These are phyloP conservation scores for Hymenoscyphus linearis DNA, from an alignment of 2,329 filamentous ascomycete species.

Conservation along the genomic window DNA sequence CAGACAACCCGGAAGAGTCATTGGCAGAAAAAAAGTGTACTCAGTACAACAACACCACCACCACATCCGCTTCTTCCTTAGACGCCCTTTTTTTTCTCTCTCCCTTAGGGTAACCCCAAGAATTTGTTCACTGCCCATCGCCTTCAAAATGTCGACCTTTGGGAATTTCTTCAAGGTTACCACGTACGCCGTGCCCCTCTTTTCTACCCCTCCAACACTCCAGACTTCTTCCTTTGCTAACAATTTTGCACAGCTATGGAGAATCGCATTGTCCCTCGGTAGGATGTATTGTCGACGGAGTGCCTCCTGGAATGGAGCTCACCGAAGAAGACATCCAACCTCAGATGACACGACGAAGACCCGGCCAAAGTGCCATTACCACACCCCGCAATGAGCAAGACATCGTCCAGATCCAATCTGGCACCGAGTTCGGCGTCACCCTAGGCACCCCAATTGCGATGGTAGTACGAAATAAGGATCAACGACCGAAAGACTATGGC, in stretches of 20 bases:
- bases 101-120: neutral
- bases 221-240: constrained; percentile 9
- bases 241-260: constrained; percentile 47
- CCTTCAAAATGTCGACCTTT: constrained; percentile 71
- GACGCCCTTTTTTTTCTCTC: neutral
- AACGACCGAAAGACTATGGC: constrained; percentile 87
- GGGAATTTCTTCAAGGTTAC: constrained; percentile 77
- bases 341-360: constrained; percentile 84
- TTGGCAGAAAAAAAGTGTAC: neutral
- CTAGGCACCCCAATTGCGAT: constrained; percentile 87
- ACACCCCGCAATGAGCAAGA: constrained; percentile 94
- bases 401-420: constrained; percentile 84
- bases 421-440: constrained; percentile 83
- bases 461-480: constrained; percentile 86
- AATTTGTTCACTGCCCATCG: neutral
- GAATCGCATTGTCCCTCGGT: constrained; percentile 90
- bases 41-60: too few species aligned
- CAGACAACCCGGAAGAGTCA: neutral
- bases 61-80: neutral
- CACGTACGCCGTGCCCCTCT: constrained; percentile 42
- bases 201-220: neutral
- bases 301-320: constrained; percentile 80
- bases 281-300: constrained; percentile 91
- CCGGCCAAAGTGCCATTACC: constrained; percentile 83
- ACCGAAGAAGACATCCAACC: constrained; percentile 87